Conservation (phyloP, 768 basidiomycete genomes). For the Suillus bovinus region DNA sequence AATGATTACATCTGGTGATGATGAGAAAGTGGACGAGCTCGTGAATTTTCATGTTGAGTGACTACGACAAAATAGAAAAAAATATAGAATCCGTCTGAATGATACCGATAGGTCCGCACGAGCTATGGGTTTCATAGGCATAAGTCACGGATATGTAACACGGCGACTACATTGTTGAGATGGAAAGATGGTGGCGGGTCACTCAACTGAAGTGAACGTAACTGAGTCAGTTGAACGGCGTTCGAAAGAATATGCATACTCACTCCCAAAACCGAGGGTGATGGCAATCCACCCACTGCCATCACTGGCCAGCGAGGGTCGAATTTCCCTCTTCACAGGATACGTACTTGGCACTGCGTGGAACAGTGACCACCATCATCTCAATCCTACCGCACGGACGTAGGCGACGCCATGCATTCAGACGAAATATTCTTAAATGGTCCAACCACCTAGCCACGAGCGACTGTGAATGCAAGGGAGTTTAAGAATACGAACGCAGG, state of each 20-base stretch:
- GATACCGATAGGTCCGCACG: neutral
- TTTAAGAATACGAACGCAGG: neutral
- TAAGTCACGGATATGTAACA: neutral
- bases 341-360: neutral
- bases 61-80: neutral
- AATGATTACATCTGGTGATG: neutral
- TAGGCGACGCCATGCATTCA: neutral
- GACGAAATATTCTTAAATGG: neutral
- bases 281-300: conserved; percentile 7
- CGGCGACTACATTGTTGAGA: no score
- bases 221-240: neutral
- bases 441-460: neutral
- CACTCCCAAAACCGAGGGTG: neutral
- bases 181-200: neutral
- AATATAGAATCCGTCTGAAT: neutral
- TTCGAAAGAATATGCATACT: neutral
- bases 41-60: neutral
- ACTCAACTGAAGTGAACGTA: neutral
- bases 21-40: neutral
- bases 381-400: neutral
- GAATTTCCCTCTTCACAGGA: neutral
- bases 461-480: neutral
- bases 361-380: neutral
- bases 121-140: neutral
- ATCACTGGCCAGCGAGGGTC: neutral